Evolutionary conservation across 2,329 filamentous ascomycete genomes (phyloP).

Genomic region (Aspergillus pseudoglaucus): DNA sequence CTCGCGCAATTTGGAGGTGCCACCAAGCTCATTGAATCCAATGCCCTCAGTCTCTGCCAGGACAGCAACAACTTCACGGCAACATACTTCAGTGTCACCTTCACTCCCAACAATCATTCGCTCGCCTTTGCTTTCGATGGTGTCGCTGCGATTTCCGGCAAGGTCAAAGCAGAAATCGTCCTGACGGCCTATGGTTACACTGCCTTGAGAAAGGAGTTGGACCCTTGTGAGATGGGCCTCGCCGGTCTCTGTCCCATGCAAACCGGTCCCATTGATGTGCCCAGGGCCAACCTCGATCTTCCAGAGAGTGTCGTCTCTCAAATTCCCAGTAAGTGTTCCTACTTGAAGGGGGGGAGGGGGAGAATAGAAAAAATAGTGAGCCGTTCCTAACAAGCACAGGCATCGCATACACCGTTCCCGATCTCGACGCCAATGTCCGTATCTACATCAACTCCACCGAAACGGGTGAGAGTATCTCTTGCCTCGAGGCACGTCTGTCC

Average conservation of each 20-base stretch:
- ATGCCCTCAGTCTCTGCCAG: slow-evolving; percentile 78
- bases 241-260: slow-evolving; percentile 85
- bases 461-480: slow-evolving; percentile 63
- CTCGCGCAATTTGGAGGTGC: slow-evolving; percentile 50
- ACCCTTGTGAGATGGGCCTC: slow-evolving; percentile 68
- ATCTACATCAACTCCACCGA: slow-evolving; percentile 71
- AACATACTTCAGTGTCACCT: slow-evolving; percentile 74
- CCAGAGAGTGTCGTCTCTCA: slow-evolving; percentile 50
- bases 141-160: slow-evolving; percentile 64
- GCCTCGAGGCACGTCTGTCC: slow-evolving; percentile 78
- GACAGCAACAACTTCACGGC: slow-evolving; percentile 77
- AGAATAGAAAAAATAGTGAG: neutral
- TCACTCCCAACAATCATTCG: slow-evolving; percentile 58
- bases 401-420: slow-evolving; percentile 83
- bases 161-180: slow-evolving; percentile 24
- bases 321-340: slow-evolving; percentile 56
- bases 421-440: slow-evolving; percentile 78
- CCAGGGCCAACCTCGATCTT: slow-evolving; percentile 60
- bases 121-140: slow-evolving; percentile 69
- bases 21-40: slow-evolving; percentile 67
- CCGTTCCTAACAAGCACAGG: slow-evolving; percentile 31
- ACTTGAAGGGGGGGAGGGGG: neutral
- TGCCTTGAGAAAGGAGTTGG: slow-evolving; percentile 59
- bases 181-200: slow-evolving; percentile 78
- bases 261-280: slow-evolving; percentile 69